These are phyloP conservation scores for Xylariaceae sp. DNA, from an alignment of 2,329 filamentous ascomycete species.

Conservation along the genomic window DNA sequence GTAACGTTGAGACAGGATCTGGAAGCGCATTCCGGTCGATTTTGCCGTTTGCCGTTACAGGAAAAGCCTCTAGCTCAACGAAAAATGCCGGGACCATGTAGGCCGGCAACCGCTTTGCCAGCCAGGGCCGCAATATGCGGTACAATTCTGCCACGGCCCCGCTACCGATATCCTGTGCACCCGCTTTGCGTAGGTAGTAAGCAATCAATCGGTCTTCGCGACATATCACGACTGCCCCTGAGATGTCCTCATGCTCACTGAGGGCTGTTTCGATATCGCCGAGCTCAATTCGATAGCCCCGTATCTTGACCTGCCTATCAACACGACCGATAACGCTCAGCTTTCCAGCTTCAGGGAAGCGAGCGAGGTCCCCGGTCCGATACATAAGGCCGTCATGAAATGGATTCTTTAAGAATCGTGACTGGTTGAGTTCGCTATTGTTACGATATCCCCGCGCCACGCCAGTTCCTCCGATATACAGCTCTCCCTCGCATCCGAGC, in stretches of 20 bases:
- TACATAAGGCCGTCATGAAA: conserved; percentile 10
- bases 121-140: conserved; percentile 18
- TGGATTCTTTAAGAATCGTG: conserved; percentile 2
- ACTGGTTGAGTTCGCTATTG: conserved; percentile 7
- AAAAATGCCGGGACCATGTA: conserved; percentile 28
- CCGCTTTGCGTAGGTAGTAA: conserved; percentile 19
- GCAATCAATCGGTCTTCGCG: conserved; percentile 25
- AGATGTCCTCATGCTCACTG: conserved; percentile 14
- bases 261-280: conserved; percentile 26
- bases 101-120: conserved; percentile 18
- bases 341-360: conserved; percentile 10
- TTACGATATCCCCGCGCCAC: conserved; percentile 7
- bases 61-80: conserved; percentile 21
- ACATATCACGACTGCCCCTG: conserved; percentile 22
- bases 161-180: neutral
- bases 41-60: conserved; percentile 22
- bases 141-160: conserved; percentile 4
- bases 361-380: conserved; percentile 35
- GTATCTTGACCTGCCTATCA: conserved; percentile 26
- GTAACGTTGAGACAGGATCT: conserved; percentile 12
- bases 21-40: conserved; percentile 25
- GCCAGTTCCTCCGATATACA: conserved; percentile 8
- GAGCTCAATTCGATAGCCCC: conserved; percentile 25
- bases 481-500: conserved; percentile 6
- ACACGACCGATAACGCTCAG: conserved; percentile 20